Evolutionary conservation across 345 rosid genomes (phyloP), one percentile per base, ranked within the genome.

Genomic region (Gossypium stocksii): DNA sequence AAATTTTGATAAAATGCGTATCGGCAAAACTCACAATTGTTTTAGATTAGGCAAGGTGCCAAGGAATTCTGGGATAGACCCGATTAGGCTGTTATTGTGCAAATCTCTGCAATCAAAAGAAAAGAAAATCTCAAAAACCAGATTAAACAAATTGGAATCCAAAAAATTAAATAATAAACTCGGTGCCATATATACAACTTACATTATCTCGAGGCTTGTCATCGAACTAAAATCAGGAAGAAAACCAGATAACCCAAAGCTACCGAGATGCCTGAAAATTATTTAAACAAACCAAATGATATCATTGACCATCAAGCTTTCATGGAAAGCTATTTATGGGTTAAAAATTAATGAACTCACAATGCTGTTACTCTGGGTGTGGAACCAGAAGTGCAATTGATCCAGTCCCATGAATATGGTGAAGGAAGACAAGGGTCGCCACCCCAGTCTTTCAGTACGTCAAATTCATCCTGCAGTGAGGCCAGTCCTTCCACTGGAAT

Each of bases 351-450:
- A 13, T 57, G 13, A 22, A 69, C 67, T 70, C 80, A 86, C 89
- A 86, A 53, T 70, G 83, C 86, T 9, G 87, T 86, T n/a, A 82
- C 73, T 20, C 87, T 79, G 69, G 86, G 84, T 1, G 59, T 63
- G 67, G 70, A 72, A 71, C 25, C 81, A 52, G 69, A 3, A 45
- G 75, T 80, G 7, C 89, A 86, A 61, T 79, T 80, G 66, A 84
- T 61, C 89, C 87, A 84, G 11, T 86, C 87, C 89, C 89, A 82
- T 63, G 80, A 49, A 70, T 77, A 84, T 11, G 83, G 66, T 2
- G 80, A 66, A n/a, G 89, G 87, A 34, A 86, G 85, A 59, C 87
- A 86, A 16, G 87, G 89, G 67, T 86, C 89, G n/a, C 87, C 86
- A n/a, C 64, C 61, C 87, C 89, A 84, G 2, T 73, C 78, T 23